These are phyloP conservation scores for Aotearoamyces nothofagi DNA, from an alignment of 2,329 filamentous ascomycete genomes.

Conservation along the genomic window DNA sequence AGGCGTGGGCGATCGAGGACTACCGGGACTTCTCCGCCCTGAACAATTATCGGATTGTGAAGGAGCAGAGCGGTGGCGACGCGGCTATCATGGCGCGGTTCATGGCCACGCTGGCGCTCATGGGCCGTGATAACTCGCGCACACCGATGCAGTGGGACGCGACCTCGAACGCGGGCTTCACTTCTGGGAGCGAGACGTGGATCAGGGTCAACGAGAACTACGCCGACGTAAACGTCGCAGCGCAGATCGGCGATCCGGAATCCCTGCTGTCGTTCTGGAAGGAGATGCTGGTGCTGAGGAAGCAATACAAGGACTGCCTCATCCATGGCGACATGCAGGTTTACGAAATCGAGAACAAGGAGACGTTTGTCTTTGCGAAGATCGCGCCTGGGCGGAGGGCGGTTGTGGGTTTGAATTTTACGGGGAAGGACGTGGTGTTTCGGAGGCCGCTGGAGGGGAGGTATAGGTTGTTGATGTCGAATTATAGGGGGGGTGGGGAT, in stretches of 20 bases:
- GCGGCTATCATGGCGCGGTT: slow-evolving; percentile 27
- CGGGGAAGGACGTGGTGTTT: slow-evolving; percentile 15
- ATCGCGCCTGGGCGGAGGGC: slow-evolving; percentile 14
- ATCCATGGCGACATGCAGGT: slow-evolving; percentile 43
- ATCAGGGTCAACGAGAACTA: slow-evolving; percentile 43
- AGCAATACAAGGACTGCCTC: slow-evolving; percentile 41
- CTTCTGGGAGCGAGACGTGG: slow-evolving; percentile 33
- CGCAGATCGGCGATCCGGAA: slow-evolving; percentile 23
- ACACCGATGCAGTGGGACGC: slow-evolving; percentile 53
- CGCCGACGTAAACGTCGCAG: slow-evolving; percentile 37
- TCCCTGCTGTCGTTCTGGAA: slow-evolving; percentile 17
- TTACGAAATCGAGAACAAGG: slow-evolving; percentile 29
- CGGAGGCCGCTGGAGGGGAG: slow-evolving; percentile 9
- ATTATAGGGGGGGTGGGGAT: slow-evolving; percentile 10
- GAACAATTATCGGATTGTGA: slow-evolving; percentile 31
- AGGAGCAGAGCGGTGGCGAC: slow-evolving; percentile 21
- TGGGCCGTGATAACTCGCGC: slow-evolving; percentile 51
- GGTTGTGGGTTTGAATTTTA: slow-evolving; percentile 32
- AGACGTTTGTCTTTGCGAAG: slow-evolving; percentile 31
- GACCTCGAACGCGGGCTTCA: slow-evolving; percentile 44
- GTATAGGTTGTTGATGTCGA: slow-evolving; percentile 18
- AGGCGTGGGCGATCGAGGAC: slow-evolving; percentile 31
- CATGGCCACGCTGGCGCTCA: slow-evolving; percentile 35
- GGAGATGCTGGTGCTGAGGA: slow-evolving; percentile 14
- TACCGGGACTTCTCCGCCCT: slow-evolving; percentile 33